A percentile compares a stretch with the other conserved stretches of the same genome.
These are phyloP conservation scores for Paramecium pentaurelia DNA, from an alignment of 73 alveolate species.

Conservation along the genomic window DNA sequence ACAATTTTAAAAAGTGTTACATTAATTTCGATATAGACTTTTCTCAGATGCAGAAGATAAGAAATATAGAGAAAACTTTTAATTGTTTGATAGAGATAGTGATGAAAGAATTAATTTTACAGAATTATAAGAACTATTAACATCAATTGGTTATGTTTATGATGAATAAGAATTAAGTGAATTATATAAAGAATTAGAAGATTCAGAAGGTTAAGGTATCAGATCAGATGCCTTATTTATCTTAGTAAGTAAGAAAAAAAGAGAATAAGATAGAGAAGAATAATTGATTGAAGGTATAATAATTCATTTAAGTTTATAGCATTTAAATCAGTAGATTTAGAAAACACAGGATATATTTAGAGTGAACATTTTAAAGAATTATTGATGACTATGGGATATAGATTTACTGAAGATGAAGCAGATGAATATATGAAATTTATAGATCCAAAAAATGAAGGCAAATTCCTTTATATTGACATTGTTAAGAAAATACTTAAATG, in stretches of 20 bases:
- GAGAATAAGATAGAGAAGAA: constrained; percentile 44
- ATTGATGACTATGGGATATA: constrained; percentile 26
- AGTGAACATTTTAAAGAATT: constrained; percentile 26
- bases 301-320: neutral
- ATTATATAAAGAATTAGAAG: constrained; percentile 28
- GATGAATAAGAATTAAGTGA: constrained; percentile 35
- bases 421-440: constrained; percentile 45
- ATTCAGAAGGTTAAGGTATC: constrained; percentile 23
- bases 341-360: neutral
- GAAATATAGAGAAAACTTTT: constrained; percentile 24
- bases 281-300: constrained; percentile 3
- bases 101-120: constrained; percentile 17
- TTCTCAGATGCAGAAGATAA: constrained; percentile 39
- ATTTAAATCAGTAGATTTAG: constrained; percentile 28
- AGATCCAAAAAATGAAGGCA: constrained; percentile 49
- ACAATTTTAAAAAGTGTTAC: constrained; percentile 3
- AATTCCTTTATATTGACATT: constrained; percentile 27
- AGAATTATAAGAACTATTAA: neutral
- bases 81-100: constrained; percentile 22
- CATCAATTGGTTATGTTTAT: constrained; percentile 4
- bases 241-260: constrained; percentile 20
- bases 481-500: constrained; percentile 41
- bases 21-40: neutral
- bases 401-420: constrained; percentile 42
- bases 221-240: constrained; percentile 13